Conservation (phyloP, 192 early-diverging fungal species). For the Paraglomus brasilianum region DNA sequence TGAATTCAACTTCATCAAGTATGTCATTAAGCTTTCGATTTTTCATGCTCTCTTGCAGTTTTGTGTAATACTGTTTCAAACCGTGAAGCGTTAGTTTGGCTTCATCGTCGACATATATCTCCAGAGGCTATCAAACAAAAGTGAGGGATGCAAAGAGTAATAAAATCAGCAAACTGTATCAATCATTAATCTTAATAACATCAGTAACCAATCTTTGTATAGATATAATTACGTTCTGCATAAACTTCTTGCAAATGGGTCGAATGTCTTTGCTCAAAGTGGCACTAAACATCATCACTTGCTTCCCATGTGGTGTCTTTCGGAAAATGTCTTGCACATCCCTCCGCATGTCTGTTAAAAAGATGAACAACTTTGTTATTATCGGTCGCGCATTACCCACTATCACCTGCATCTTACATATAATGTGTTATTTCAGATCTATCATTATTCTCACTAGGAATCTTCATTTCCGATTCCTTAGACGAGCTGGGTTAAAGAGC, state of each 20-base stretch:
- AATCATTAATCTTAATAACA: neutral
- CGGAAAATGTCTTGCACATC: slow-evolving; percentile 97
- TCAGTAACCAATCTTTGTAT: neutral
- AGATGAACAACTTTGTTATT: no score
- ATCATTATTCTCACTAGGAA: no score
- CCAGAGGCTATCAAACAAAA: slow-evolving; percentile 67
- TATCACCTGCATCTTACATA: no score
- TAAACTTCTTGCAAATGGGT: slow-evolving; percentile 95
- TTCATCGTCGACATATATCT: slow-evolving; percentile 98
- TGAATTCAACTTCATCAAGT: slow-evolving; percentile 93
- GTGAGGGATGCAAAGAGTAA: slow-evolving; percentile 18
- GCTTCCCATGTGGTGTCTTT: slow-evolving; percentile 93
- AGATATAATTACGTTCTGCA: slow-evolving; percentile 73
- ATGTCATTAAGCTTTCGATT: slow-evolving; percentile 93
- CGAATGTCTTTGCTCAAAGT: slow-evolving; percentile 92
- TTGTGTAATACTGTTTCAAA: slow-evolving; percentile 92
- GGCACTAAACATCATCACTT: slow-evolving; percentile 99
- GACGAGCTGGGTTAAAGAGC: slow-evolving; percentile 82
- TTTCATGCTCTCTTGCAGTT: slow-evolving; percentile 81
- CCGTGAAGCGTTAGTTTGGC: slow-evolving; percentile 97
- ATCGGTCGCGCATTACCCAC: no score
- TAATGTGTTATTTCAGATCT: no score
- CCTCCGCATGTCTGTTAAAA: slow-evolving; percentile 85
- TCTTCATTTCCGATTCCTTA: slow-evolving; percentile 52
- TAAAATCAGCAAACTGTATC: slow-evolving; percentile 22